Conservation (phyloP, 306 rosid species). For the Cucurbita moschata region DNA sequence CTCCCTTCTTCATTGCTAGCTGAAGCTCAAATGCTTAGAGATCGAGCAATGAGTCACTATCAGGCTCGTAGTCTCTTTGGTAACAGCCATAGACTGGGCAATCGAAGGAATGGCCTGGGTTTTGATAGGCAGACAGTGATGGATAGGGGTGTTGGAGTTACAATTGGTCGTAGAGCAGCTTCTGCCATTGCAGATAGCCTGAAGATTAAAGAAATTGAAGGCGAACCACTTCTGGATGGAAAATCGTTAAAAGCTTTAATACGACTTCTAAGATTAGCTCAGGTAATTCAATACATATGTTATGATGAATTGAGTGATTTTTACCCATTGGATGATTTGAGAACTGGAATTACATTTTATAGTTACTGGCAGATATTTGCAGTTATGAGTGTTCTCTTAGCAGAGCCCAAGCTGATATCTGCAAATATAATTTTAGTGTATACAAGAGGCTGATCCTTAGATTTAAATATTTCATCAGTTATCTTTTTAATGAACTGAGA, state of each 20-base stretch:
- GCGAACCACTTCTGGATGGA: conserved; percentile 76
- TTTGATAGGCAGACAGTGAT: conserved; percentile 74
- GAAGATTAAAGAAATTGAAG: conserved; percentile 83
- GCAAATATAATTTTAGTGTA: not conserved
- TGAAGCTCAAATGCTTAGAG: conserved; percentile 95
- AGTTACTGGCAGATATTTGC: not conserved
- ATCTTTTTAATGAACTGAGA: not conserved
- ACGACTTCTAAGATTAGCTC: conserved; percentile 81
- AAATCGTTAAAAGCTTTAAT: conserved; percentile 75
- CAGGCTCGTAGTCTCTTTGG: conserved; percentile 88
- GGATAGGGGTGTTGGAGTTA: conserved; percentile 94
- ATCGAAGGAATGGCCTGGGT: conserved; percentile 83
- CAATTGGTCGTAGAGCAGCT: conserved; percentile 69
- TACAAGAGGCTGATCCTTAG: not conserved
- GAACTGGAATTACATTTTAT: not conserved
- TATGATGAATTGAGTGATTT: conserved; percentile 1
- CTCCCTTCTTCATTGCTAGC: conserved; percentile 87
- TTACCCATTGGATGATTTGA: not conserved
- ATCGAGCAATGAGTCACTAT: conserved; percentile 96
- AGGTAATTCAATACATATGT: conserved; percentile 41
- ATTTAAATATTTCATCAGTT: not conserved
- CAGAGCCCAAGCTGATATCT: not conserved
- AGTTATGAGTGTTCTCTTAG: not conserved
- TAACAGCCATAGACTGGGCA: conserved; percentile 59
- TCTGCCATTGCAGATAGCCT: conserved; percentile 49